Conservation (phyloP, 106 monocot genomes). For the Agapanthus africanus region DNA sequence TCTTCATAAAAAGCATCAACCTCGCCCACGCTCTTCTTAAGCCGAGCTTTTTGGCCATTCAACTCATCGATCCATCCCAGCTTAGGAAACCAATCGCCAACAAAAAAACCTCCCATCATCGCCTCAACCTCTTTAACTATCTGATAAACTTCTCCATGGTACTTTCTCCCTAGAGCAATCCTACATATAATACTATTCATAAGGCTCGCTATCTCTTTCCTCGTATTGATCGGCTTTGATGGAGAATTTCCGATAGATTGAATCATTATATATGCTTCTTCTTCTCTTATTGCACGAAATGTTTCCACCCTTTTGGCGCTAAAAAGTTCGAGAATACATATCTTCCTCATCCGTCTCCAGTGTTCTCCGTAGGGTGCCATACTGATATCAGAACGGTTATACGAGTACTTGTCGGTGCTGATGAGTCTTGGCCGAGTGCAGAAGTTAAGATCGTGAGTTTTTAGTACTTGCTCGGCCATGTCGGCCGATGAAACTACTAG, state of each 20-base stretch:
- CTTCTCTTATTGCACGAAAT: slow-evolving; percentile 4
- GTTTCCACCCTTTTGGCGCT: not conserved
- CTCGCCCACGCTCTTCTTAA: not conserved
- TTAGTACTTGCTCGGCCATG: slow-evolving; percentile 1
- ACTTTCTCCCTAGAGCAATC: slow-evolving; percentile 2
- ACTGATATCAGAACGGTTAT: not conserved
- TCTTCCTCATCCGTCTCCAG: slow-evolving; percentile 19
- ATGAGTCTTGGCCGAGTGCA: not conserved
- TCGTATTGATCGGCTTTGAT: not conserved
- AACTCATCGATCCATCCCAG: slow-evolving; percentile 24
- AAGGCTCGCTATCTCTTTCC: not conserved
- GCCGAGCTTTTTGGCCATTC: slow-evolving; percentile 3
- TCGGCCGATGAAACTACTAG: slow-evolving; percentile 9
- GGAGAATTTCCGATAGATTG: not conserved
- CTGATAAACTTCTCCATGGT: not conserved
- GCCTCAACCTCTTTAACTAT: not conserved
- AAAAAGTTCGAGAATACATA: slow-evolving; percentile 13
- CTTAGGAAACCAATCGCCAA: slow-evolving; percentile 31
- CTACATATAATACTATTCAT: slow-evolving; percentile 1
- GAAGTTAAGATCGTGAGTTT: not conserved
- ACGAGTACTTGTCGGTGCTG: not conserved
- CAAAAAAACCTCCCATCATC: not conserved
- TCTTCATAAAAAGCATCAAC: slow-evolving; percentile 25
- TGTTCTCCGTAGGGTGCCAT: slow-evolving; percentile 10
- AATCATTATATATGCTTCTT: slow-evolving; percentile 3